Base-by-base conservation (phyloP, 1,284 basidiomycete genomes). In the Marasmius fiardii region DNA sequence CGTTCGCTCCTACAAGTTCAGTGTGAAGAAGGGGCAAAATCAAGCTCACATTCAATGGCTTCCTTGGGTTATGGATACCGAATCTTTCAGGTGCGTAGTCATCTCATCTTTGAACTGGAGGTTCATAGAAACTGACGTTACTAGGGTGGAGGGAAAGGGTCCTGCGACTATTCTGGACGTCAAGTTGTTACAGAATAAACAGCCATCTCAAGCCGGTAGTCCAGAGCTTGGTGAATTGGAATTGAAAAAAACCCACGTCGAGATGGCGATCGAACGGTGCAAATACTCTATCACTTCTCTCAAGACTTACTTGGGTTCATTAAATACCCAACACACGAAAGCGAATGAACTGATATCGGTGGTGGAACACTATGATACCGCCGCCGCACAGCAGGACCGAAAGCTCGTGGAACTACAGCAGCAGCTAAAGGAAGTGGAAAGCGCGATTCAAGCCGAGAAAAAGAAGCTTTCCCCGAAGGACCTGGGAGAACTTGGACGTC, bases 11-110 rank as follows among this genome's bases (percentile, higher is more conserved):
- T 73, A 67, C 61, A 68, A 60, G 39, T 60, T 73, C 37, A 52
- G 49, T 20, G 65, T 70, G 6, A 62, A 65, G 47, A 59, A 64
- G 4, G 74, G 74, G 5, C 68, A 71, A 34, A 74, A 75, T 58
- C 65, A 67, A 47, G 67, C 74, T 4, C 63, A 60, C 10, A 68
- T 76, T 43, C 62, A 53, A 21, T 68, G 68, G 7, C 60, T 76
- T 28, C 71, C 73, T 0, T 67, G 65, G 50, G 64, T 61, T 6
- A 57, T 76, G 6, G 70, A 73, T 31, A 53, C 64, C 4, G 68
- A 69, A 20, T 72, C 74, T 11, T 55, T 76, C n/a, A 64, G 71
- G 74, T 37, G 20, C 43, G 20, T 12, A n/a, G 20, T 12, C 24
- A 4, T 24, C 24, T 44, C 10, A n/a, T n/a, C n/a, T n/a, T 44